phyloP scores from a whole-genome alignment of 768 basidiomycete species.

The Lactarius psammicola region DNA sequence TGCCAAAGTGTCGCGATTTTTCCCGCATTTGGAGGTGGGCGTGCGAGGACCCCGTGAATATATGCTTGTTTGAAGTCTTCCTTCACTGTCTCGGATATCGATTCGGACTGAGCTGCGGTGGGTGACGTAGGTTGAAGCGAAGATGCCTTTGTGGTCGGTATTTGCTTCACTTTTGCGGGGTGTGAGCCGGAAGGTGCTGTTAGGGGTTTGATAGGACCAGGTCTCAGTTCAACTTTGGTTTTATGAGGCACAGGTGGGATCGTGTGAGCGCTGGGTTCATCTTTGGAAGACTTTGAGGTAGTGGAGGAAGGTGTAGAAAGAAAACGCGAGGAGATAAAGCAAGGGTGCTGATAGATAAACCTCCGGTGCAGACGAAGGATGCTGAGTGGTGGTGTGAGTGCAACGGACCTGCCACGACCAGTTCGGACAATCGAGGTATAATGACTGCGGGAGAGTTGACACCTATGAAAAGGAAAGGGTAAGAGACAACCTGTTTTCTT shows the following conservation, averaged over 20 bases:
- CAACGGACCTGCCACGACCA: not conserved
- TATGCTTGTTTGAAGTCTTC: constrained; percentile 65
- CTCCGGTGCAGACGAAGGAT: constrained; percentile 4
- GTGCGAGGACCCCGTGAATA: constrained; percentile 63
- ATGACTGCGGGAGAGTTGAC: constrained; percentile 6
- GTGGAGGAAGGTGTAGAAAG: constrained; percentile 37
- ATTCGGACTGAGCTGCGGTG: constrained; percentile 19
- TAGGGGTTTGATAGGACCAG: constrained; percentile 55
- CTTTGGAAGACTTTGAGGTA: constrained; percentile 26
- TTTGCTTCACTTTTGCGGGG: constrained; percentile 18
- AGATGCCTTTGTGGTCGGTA: constrained; percentile 24
- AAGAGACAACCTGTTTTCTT: not conserved
- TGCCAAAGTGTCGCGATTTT: constrained; percentile 51
- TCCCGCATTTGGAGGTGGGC: constrained; percentile 62
- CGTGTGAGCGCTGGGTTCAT: constrained; percentile 32
- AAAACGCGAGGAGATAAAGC: constrained; percentile 17
- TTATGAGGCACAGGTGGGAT: constrained; percentile 35
- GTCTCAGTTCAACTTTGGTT: constrained; percentile 58
- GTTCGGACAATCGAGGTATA: not conserved
- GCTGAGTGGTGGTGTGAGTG: not conserved
- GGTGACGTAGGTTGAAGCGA: constrained; percentile 25
- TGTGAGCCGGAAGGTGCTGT: constrained; percentile 34
- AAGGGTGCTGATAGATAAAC: not conserved
- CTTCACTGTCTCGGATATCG: constrained; percentile 51
- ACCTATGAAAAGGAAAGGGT: constrained; percentile 4